A percentile compares a stretch with the other conserved stretches of the same genome.
phyloP scores from a whole-genome alignment of 495 filamentous ascomycete genomes.

The Penicillium arizonense region DNA sequence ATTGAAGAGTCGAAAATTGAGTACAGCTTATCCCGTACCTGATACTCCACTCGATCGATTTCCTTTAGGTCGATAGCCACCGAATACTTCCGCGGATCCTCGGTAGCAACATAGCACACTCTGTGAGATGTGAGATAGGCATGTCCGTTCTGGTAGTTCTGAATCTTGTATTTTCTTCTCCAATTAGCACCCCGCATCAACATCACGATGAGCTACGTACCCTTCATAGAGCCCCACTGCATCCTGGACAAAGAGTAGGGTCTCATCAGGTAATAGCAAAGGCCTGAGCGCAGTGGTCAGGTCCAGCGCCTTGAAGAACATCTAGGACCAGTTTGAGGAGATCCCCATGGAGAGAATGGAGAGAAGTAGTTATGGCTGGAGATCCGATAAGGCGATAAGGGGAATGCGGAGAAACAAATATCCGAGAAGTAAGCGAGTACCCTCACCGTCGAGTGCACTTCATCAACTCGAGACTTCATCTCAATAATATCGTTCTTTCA shows the following conservation, averaged over 20 bases:
- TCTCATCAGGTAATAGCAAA: conserved; percentile 84
- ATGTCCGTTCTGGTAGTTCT: conserved; percentile 92
- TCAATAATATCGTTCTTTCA: not conserved
- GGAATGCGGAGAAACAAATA: conserved; percentile 11
- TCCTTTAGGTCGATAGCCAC: conserved; percentile 86
- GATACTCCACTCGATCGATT: conserved; percentile 87
- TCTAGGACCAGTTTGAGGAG: conserved; percentile 53
- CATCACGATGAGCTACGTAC: conserved; percentile 50
- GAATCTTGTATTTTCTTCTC: conserved; percentile 86
- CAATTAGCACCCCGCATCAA: conserved; percentile 5
- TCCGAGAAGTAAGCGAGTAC: conserved; percentile 20
- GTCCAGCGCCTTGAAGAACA: conserved; percentile 93
- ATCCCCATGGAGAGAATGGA: conserved; percentile 1
- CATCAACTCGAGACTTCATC: not conserved
- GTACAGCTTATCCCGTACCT: conserved; percentile 50
- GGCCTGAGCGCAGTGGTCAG: conserved; percentile 94
- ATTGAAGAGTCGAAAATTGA: not conserved
- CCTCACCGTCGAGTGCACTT: not conserved
- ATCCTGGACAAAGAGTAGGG: conserved; percentile 92
- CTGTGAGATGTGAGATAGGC: conserved; percentile 94
- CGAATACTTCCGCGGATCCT: conserved; percentile 81
- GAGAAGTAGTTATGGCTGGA: not conserved
- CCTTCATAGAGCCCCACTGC: conserved; percentile 97
- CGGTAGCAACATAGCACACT: conserved; percentile 89
- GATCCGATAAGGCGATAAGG: conserved; percentile 21